Evolutionary conservation across 1,284 basidiomycete species (phyloP), one percentile per base, ranked within the genome.

Genomic region (Pseudozyma sp.): DNA sequence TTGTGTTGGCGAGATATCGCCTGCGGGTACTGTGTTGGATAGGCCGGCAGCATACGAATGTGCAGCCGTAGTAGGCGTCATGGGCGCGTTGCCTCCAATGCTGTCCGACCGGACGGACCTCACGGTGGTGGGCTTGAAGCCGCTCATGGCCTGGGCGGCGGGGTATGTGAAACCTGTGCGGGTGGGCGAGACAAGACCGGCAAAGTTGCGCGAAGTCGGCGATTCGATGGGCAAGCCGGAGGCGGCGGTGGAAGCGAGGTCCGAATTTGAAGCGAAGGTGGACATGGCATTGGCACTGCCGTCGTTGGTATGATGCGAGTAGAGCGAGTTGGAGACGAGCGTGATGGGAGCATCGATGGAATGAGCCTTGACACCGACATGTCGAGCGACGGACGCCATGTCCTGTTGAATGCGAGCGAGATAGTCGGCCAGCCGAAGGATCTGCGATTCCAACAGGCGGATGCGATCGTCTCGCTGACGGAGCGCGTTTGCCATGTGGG

Each of bases 401-500:
- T 82, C 78, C 35, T 78, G 74, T 42, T 77, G 77, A 29, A 83
- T 68, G 49, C 71, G 78, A 24, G 56, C 54, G 17, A 84, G 77
- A 29, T 76, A 77, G 49, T 78, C 77, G 13, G 73, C 67, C 0
- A 83, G 63, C 30, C 74, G 63, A 33, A 71, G 43, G 34, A 85
- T 72, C 47, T 83, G 81, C 7, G 65, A 60, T 44, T 85, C 84
- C 30, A 85, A 68, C 10, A 58, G 52, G 17, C 70, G 67, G 49
- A 85, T 82, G 47, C 80, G 78, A 39, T 84, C 80, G 58, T 84
- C 81, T 34, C 76, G 47, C 39, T 76, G 74, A 11, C 74, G 65
- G 4, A 72, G 67, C 6, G 70, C 61, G 13, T 14, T 48, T 3
- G 54, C 56, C 63, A 76, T 68, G n/a, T 69, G 59, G 5, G 62